These are phyloP conservation scores for Solanum gracilifrons DNA, from an alignment of 257 asterid genomes.

Conservation along the genomic window DNA sequence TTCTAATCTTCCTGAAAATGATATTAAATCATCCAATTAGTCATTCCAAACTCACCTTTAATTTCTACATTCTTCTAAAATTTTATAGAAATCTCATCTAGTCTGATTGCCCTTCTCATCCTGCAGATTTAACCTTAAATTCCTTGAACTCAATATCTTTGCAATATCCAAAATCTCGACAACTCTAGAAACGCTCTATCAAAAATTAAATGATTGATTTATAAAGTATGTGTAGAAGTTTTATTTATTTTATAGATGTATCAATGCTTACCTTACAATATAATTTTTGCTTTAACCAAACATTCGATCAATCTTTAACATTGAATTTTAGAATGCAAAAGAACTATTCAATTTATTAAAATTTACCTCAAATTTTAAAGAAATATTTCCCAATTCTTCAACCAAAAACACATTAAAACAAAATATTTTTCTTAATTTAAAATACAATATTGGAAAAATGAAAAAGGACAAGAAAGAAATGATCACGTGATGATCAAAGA, in stretches of 20 bases:
- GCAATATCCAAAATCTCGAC: background rate
- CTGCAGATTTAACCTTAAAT: no score
- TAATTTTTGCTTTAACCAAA: no score
- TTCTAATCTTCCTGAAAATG: background rate
- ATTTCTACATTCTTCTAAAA: no score
- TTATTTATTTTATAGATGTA: background rate
- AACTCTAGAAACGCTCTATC: no score
- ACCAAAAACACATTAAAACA: background rate
- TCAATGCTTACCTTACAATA: background rate
- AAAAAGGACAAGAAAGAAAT: background rate
- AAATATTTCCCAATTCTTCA: background rate
- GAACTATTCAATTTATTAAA: background rate
- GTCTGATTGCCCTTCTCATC: background rate
- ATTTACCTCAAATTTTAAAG: background rate
- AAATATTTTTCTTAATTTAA: background rate
- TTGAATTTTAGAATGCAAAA: background rate
- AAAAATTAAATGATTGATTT: no score
- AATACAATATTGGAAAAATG: no score
- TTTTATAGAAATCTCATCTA: no score
- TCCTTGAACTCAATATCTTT: background rate
- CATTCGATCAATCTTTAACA: background rate
- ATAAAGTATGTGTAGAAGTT: no score
- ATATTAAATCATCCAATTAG: background rate
- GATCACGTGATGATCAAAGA: background rate
- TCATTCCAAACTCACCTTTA: background rate